A percentile compares a stretch with the other conserved stretches of the same genome.
Evolutionary conservation across 2,329 filamentous ascomycete genomes (phyloP).

Genomic region (Lachnellula subtilissima): DNA sequence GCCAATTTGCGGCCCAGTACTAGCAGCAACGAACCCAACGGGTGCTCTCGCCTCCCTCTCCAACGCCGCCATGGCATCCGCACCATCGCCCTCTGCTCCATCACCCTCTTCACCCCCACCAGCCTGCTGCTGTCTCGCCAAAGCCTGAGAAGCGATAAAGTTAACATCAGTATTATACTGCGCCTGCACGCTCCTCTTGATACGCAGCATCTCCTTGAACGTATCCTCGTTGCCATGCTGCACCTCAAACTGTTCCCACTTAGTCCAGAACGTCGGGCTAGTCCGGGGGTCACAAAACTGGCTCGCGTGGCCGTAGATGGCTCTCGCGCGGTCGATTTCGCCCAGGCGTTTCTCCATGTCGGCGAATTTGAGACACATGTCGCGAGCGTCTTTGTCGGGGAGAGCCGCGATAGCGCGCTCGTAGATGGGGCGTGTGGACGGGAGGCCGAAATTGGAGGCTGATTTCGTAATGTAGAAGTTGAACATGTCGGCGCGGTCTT

Average conservation of each 20-base stretch:
- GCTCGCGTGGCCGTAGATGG: constrained; percentile 93
- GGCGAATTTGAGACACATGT: constrained; percentile 98
- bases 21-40: constrained; percentile 85
- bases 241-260: constrained; percentile 96
- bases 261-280: constrained; percentile 85
- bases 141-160: constrained; percentile 93
- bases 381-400: constrained; percentile 85
- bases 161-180: constrained; percentile 99
- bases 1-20: constrained; percentile 63
- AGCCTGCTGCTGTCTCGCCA: constrained; percentile 68
- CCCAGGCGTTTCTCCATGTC: constrained; percentile 91
- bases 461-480: constrained; percentile 99
- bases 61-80: constrained; percentile 83
- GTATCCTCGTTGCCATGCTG: constrained; percentile 98
- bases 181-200: constrained; percentile 95
- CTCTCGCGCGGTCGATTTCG: constrained; percentile 89
- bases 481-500: constrained; percentile 95
- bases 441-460: constrained; percentile 93
- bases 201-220: constrained; percentile 97
- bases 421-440: constrained; percentile 92
- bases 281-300: constrained; percentile 96
- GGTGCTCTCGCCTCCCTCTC: constrained; percentile 87
- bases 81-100: constrained; percentile 40
- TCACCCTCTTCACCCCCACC: constrained; percentile 33
- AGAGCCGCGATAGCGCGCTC: constrained; percentile 92